Percentiles rank a stretch among this genome's conserved stretches.
phyloP scores from a whole-genome alignment of 2,329 filamentous ascomycete species.

The Macrophomina tecta region DNA sequence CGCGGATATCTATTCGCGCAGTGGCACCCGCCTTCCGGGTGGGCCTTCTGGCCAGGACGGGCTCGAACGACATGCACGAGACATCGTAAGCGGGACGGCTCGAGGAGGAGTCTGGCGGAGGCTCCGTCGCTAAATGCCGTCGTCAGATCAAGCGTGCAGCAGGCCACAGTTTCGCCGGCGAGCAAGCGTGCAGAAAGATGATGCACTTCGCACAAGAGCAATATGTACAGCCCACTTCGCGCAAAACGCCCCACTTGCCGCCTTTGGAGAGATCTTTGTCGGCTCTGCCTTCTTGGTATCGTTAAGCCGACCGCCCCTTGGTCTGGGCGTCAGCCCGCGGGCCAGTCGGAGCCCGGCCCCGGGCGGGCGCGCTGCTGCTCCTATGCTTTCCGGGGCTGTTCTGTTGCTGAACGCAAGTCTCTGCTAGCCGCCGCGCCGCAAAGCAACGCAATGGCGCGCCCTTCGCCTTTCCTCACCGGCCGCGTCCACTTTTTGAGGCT shows the following conservation, averaged over 20 bases:
- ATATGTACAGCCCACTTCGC: constrained; percentile 28
- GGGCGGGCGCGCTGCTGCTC: no score
- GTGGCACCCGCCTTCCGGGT: constrained; percentile 19
- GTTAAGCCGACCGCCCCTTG: constrained; percentile 18
- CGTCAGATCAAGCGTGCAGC: constrained; percentile 12
- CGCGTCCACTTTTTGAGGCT: constrained; percentile 20
- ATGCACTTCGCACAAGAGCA: constrained; percentile 13
- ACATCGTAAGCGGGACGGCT: constrained; percentile 20
- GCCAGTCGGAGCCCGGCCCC: not conserved
- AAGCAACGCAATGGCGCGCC: constrained; percentile 2
- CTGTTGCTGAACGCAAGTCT: not conserved
- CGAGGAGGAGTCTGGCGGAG: constrained; percentile 10
- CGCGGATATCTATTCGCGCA: constrained; percentile 16
- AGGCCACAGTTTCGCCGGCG: constrained; percentile 19
- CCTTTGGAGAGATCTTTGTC: constrained; percentile 25
- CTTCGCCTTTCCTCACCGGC: not conserved
- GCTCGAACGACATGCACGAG: constrained; percentile 21
- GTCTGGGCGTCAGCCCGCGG: constrained; percentile 14
- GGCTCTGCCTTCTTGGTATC: constrained; percentile 8
- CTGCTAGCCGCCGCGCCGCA: not conserved
- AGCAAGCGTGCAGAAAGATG: constrained; percentile 22
- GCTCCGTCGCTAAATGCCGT: constrained; percentile 21
- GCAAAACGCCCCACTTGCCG: constrained; percentile 27
- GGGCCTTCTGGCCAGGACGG: constrained; percentile 7
- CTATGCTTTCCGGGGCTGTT: not conserved